Evolutionary conservation across 2,329 filamentous ascomycete genomes (phyloP), one percentile per base, ranked within the genome.

Genomic region (Fusarium lateritium): DNA sequence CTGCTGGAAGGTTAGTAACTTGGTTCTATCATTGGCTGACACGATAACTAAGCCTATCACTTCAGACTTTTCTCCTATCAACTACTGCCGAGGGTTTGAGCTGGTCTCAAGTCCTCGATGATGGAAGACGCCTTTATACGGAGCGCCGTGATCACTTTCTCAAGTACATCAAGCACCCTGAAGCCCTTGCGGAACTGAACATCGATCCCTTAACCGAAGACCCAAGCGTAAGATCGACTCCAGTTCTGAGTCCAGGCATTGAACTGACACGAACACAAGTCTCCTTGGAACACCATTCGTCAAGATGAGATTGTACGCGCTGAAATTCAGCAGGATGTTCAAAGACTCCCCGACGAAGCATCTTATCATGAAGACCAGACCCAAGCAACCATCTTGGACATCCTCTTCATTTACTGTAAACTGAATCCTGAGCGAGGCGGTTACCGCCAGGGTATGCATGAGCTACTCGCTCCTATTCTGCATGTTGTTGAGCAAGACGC

Each of bases 361-460:
- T 97, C 95, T 77, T 99, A 98, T 75, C 94, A 94, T 59, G 88
- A 94, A 71, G 88, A 91, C 14, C 82, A 85, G 15, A 93, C 92
- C 2, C 96, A 98, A 78, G 86, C 85, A 42, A 92, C 93, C 79
- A 90, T 99, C 73, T 82, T 97, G 33, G 93, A 99, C 76, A 90
- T 98, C 33, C 84, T 99, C 34, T 99, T 98, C 79, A 88, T 99
- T 70, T 98, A 94, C 81, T 96, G 94, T 82, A 98, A 97, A 79
- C 86, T 97, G 54, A 93, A 98, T 75, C 93, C 93, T 3, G 89
- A 91, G 71, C 86, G 94, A 55, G 94, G 94, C 17, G 94, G 89
- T 19, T 99, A 99, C 77, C 89, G 96, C n/a, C 96, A 99, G 81
- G 96, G 96, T 13, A 99, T 99, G 95, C 96, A 99, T 77, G 96